Evolutionary conservation across 345 rosid genomes (phyloP), one percentile per base, ranked within the genome.

Genomic region (Erucastrum elatum): DNA sequence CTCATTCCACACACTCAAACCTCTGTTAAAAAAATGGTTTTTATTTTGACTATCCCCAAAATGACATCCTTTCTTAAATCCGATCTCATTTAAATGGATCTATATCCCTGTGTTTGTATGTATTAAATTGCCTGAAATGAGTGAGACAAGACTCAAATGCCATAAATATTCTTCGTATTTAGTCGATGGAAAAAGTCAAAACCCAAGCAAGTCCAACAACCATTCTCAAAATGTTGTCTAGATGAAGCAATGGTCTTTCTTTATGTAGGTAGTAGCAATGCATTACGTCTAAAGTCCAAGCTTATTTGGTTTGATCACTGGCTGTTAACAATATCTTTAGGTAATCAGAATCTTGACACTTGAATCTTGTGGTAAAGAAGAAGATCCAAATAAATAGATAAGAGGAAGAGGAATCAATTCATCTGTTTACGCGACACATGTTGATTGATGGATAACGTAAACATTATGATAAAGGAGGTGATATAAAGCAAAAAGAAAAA

Each of bases 381-480:
- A 53, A 53, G 55, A 13, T 17, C n/a, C 55, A 49, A 13, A 49
- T 49, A 49, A 49, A 49, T 49, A 49, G 55, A 49, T 49, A 46
- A 46, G 56, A 49, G 6, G 56, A 49, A n/a, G 17, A n/a, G 56
- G 56, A 49, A 49, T 13, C 56, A 49, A 5, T 49, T n/a, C 25
- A 53, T 26, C 61, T 49, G 77, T 67, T 34, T 60, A 67, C 55
- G 59, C 63, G 63, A 46, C 73, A 72, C 77, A 72, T 79, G 73
- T 39, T 66, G 58, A 53, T 49, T 49, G 17, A 49, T 49, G 55
- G 55, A 13, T 67, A 79, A 73, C 65, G 69, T 73, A 74, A 74
- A 79, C 78, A 27, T 79, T 79, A 61, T 51, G 16, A 51, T 33
- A 9, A 39, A 49, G 26, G 13, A 63, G 70, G 49, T 64, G 8